Evolutionary conservation across 768 basidiomycete species (phyloP), one percentile per base, ranked within the genome.

Genomic region (Cubamyces sp.): DNA sequence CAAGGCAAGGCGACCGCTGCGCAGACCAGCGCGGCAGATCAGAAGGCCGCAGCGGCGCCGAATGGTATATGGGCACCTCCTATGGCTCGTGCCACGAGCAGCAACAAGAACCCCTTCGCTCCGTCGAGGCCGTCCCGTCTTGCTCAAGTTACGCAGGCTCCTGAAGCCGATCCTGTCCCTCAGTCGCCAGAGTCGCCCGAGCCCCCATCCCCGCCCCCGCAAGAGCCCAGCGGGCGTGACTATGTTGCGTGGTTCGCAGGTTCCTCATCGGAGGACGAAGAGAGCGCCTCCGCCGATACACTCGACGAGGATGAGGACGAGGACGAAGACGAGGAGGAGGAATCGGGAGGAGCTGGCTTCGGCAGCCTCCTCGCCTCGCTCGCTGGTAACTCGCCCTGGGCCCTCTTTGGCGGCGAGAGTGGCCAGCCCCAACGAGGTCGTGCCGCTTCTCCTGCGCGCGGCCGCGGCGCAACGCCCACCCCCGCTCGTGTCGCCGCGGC

Each of bases 201-300:
- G 28, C 58, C 58, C 3, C 63, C 63, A 4, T 64, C 63, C 16
- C 62, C 62, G 2, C 63, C 63, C 11, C 30, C 49, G 15, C 41
- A 39, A 11, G 58, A 60, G 48, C 54, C 58, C 9, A 53, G 49
- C 0, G 63, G 58, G 3, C 47, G 45, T 2, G 63, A 64, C 58
- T 64, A 64, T n/a, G 58, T 60, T 19, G 50, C 54, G 23, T 64
- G 63, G 63, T 64, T 64, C 54, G 63, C 63, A 2, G 63, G 63
- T 1, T 64, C 63, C 5, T 64, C 63, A 3, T 64, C 63, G 6
- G 63, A 64, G 39, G 63, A 64, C 54, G 63, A 64, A 11, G 43
- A 47, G 21, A 41, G 43, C 26, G 42, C 26, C 8, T 40, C 40
- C 2, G 57, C 30, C 11, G 42, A 52, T 5, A 23, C 34, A 5